Evolutionary conservation across 192 early-diverging fungal genomes (phyloP).

Genomic region (Coemansia sp.): DNA sequence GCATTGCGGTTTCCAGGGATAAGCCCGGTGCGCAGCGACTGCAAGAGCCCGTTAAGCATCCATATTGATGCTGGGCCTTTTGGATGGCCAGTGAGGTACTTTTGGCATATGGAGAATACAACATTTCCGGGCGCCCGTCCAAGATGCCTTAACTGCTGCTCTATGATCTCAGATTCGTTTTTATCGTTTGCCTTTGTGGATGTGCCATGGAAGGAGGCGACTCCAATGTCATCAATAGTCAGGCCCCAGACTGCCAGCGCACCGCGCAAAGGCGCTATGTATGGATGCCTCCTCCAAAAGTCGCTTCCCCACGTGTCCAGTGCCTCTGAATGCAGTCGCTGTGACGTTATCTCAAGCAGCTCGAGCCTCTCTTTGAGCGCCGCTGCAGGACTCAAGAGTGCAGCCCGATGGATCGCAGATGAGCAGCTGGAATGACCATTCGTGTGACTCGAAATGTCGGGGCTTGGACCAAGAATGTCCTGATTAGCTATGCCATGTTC

Average conservation of each 20-base stretch:
- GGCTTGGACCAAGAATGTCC: not conserved
- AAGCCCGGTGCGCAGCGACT: constrained; percentile 78
- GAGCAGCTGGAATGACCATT: not conserved
- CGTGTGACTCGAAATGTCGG: not conserved
- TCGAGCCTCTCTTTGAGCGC: constrained; percentile 25
- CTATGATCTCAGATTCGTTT: constrained; percentile 90
- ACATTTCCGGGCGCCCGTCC: constrained; percentile 85
- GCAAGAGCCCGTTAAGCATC: constrained; percentile 93
- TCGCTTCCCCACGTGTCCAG: constrained; percentile 77
- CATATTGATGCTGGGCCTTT: constrained; percentile 94
- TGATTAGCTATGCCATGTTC: not conserved
- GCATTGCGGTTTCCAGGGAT: constrained; percentile 89
- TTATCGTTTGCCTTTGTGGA: constrained; percentile 96
- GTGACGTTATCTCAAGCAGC: constrained; percentile 61
- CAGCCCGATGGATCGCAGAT: not conserved
- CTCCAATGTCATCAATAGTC: constrained; percentile 89
- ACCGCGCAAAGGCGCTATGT: constrained; percentile 85
- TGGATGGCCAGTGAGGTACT: constrained; percentile 89
- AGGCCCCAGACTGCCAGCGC: constrained; percentile 84
- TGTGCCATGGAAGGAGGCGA: constrained; percentile 96
- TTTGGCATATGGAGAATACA: constrained; percentile 82
- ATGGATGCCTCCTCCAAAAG: constrained; percentile 78
- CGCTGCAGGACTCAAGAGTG: not conserved
- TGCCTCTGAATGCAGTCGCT: constrained; percentile 73
- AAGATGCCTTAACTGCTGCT: constrained; percentile 85